Conservation (phyloP, 2,329 filamentous ascomycete genomes). For the Verticillium klebahnii region DNA sequence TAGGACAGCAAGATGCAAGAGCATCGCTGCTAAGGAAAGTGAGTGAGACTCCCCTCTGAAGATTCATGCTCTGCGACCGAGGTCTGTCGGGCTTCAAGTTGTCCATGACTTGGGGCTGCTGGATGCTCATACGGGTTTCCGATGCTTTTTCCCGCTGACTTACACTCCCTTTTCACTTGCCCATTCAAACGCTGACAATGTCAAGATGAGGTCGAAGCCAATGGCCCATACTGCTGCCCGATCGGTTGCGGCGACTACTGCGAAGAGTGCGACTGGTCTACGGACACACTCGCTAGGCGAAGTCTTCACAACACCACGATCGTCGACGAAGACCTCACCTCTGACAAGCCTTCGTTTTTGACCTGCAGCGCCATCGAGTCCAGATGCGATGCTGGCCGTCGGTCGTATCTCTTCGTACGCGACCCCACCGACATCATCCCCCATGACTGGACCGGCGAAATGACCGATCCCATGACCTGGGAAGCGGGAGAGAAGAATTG, state of each 20-base stretch:
- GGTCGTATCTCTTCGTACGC: not conserved
- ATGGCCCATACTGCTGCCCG: not conserved
- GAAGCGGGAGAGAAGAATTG: not conserved
- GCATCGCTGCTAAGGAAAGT: not conserved
- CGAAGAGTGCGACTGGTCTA: not conserved
- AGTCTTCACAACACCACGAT: not conserved
- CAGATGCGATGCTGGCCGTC: not conserved
- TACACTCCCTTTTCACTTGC: not conserved
- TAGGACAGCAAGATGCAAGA: not conserved
- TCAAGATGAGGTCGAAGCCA: not conserved
- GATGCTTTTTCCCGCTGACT: too few species aligned
- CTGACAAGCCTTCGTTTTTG: not conserved
- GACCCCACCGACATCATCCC: not conserved
- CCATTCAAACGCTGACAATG: not conserved
- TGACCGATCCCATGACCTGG: not conserved
- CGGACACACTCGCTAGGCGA: not conserved
- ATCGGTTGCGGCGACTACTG: not conserved
- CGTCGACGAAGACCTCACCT: not conserved
- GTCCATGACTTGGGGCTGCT: too few species aligned
- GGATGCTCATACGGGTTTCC: too few species aligned
- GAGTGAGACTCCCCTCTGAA: not conserved
- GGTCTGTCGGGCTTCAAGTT: too few species aligned
- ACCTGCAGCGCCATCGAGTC: not conserved
- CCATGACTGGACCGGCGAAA: not conserved
- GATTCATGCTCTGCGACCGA: too few species aligned